A percentile compares a stretch with the other conserved stretches of the same genome.
phyloP scores from a whole-genome alignment of 2,329 filamentous ascomycete genomes.

The Colletotrichum sublineola region DNA sequence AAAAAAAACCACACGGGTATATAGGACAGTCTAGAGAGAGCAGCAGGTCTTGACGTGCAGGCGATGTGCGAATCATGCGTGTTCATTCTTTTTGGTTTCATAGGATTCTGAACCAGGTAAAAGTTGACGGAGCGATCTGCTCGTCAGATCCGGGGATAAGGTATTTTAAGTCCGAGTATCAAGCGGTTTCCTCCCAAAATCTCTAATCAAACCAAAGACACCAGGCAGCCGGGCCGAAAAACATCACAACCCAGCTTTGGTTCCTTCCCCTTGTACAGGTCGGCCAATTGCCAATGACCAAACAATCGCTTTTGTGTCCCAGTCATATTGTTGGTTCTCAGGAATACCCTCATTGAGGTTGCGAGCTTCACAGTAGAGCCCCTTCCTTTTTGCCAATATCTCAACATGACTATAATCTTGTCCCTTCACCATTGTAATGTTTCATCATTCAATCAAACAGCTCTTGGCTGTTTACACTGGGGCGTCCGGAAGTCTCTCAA shows the following conservation, averaged over 20 bases:
- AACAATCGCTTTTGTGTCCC: background rate
- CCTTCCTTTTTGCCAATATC: background rate
- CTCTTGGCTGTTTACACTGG: constrained; percentile 65
- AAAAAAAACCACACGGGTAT: background rate
- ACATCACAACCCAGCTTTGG: constrained; percentile 30
- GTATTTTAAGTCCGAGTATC: constrained; percentile 24
- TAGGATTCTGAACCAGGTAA: constrained; percentile 22
- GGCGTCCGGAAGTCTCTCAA: constrained; percentile 90
- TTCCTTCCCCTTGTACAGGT: background rate
- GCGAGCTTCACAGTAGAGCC: background rate
- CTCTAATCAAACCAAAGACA: background rate
- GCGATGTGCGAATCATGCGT: background rate
- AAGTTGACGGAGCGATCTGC: constrained; percentile 27
- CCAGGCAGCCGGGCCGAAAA: constrained; percentile 28
- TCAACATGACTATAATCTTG: background rate
- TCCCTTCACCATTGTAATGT: too few relatives aligned
- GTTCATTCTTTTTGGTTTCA: constrained; percentile 11
- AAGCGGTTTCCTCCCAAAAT: background rate
- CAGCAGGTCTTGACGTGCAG: background rate
- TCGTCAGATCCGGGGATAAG: constrained; percentile 27
- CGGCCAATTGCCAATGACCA: constrained; percentile 7
- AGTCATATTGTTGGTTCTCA: background rate
- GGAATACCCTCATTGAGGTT: background rate
- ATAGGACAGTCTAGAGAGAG: background rate
- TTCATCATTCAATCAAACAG: background rate